Evolutionary conservation across 1,139 yeast species (phyloP).

Genomic region (Hemisphaericaspora xylofermentans): DNA sequence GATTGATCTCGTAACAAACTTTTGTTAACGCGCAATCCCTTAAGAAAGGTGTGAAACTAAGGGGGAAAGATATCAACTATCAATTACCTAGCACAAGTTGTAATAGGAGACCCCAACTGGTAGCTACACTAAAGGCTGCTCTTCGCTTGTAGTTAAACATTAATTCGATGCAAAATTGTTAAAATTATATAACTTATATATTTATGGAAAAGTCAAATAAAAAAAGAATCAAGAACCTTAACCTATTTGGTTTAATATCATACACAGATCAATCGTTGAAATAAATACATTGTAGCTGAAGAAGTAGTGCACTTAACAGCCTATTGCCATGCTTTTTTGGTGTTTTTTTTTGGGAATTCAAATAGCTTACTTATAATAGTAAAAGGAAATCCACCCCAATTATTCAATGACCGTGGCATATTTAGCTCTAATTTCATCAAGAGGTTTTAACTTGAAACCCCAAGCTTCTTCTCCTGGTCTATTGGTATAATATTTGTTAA

Average conservation of each 20-base stretch:
- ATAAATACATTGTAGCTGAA: background rate
- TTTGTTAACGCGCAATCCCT: too few species aligned
- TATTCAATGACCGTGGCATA: slow-evolving; percentile 31
- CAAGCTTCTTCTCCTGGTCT: slow-evolving; percentile 55
- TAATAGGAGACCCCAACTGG: too few species aligned
- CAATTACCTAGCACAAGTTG: too few species aligned
- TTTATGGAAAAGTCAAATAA: background rate
- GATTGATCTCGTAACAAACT: slow-evolving; percentile 4
- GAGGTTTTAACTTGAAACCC: slow-evolving; percentile 48
- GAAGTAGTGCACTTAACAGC: too few species aligned
- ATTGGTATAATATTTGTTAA: slow-evolving; percentile 66
- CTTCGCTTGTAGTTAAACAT: too few species aligned
- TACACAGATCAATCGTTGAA: slow-evolving; percentile 1
- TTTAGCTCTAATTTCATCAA: slow-evolving; percentile 47
- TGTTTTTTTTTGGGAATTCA: background rate
- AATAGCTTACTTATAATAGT: too few species aligned
- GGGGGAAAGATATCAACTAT: too few species aligned
- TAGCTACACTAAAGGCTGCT: too few species aligned
- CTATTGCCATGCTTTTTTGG: background rate
- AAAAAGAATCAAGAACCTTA: background rate
- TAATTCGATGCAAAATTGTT: slow-evolving; percentile 2
- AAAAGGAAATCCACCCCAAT: background rate
- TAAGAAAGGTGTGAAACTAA: too few species aligned
- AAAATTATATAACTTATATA: background rate
- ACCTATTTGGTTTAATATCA: slow-evolving; percentile 2